A percentile compares a stretch with the other conserved stretches of the same genome.
phyloP scores from a whole-genome alignment of 768 basidiomycete genomes.

The Serendipita vermifera region DNA sequence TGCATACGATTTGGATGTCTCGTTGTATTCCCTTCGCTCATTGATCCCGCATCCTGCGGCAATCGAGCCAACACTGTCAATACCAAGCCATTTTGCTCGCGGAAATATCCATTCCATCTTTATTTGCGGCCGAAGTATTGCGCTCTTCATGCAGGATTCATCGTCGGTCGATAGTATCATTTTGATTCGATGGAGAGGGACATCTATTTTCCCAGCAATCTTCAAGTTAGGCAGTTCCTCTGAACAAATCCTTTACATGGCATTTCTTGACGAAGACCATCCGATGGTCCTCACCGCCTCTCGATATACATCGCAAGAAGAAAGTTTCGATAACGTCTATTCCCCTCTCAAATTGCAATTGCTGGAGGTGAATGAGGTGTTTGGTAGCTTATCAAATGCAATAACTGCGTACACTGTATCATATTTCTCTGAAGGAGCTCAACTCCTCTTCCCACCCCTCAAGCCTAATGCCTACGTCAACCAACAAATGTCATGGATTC shows the following conservation, averaged over 20 bases:
- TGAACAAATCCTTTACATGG: conserved; percentile 7
- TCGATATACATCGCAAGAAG: not conserved
- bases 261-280: conserved; percentile 1
- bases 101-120: not conserved
- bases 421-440: not conserved
- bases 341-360: not conserved
- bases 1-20: no score
- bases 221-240: not conserved
- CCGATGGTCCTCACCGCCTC: conserved; percentile 2
- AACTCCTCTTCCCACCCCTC: conserved; percentile 5
- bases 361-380: conserved; percentile 1
- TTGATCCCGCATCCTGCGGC: not conserved
- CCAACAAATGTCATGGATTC: not conserved
- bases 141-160: not conserved
- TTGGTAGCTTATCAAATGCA: not conserved
- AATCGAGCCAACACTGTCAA: not conserved
- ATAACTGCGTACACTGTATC: not conserved
- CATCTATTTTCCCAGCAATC: conserved; percentile 1
- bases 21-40: not conserved
- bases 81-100: not conserved
- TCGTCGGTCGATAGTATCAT: not conserved
- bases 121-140: conserved; percentile 1
- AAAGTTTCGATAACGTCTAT: not conserved
- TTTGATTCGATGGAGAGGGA: not conserved
- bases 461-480: not conserved